Base-by-base conservation (phyloP, 1,284 basidiomycete species). In the Ganoderma sp. region DNA sequence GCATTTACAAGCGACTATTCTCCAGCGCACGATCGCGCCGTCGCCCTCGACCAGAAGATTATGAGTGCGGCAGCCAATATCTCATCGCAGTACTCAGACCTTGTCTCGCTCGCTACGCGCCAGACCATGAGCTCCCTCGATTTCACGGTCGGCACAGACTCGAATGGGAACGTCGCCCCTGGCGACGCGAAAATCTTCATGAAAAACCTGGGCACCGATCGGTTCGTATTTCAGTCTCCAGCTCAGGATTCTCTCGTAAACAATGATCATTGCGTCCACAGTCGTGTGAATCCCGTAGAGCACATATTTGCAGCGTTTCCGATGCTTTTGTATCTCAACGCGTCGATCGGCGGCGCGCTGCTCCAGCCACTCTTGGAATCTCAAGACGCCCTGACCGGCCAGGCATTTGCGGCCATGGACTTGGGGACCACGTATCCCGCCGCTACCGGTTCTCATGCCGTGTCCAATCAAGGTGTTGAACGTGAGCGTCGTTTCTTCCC, bases 131-230 rank as follows among this genome's bases (percentile, higher is more conserved):
- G n/a, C n/a, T n/a, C n/a, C n/a, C n/a, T n/a, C n/a, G n/a, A n/a
- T n/a, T n/a, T n/a, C n/a, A n/a, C n/a, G n/a, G n/a, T n/a, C n/a
- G n/a, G n/a, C n/a, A n/a, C n/a, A n/a, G n/a, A n/a, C n/a, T n/a
- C n/a, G n/a, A n/a, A n/a, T n/a, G n/a, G n/a, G n/a, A n/a, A n/a
- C n/a, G n/a, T n/a, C n/a, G 80, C 83, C 64, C 66, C 73, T 0
- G 79, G 78, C 0, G 84, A 86, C 69, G 77, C 84, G 10, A 80
- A 81, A 75, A 79, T 80, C 37, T 87, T 86, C 77, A 84, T 86
- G 83, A 85, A 77, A 69, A 71, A 76, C 60, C 65, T 76, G 2
- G 76, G 75, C 25, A 58, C 48, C 6, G 58, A 59, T 14, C n/a
- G 22, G 58, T 59, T 25, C 39, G 58, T 59, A 6, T 17, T n/a